Base-by-base conservation (phyloP, 441 rosid genomes). In the Populus hybrid region DNA sequence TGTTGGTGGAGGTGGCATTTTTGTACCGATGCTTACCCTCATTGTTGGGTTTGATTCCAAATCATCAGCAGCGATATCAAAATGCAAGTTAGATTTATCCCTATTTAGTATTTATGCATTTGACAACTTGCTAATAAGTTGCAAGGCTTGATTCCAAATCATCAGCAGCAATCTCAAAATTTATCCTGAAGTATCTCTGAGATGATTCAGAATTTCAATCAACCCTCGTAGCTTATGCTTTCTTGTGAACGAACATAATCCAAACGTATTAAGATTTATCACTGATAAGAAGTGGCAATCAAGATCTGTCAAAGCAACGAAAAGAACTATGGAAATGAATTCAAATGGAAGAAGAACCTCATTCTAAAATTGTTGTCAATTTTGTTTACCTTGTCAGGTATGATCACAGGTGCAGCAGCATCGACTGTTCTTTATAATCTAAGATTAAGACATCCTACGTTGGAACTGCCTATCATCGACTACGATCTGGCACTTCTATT, bases 1-100 rank as follows among this genome's bases (percentile, higher is more conserved):
- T 21, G 89, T 88, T 28, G 94, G 94, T 35, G 91, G 94, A 0
- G 94, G 91, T 40, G 94, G 92, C 63, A 87, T 89, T 79, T 90
- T 88, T 67, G 90, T 90, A 76, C 92, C 92, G 24, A 89, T 86
- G 91, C 91, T 90, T 67, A 81, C 79, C 42, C 70, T 90, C 64
- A 86, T 89, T 70, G 85, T 89, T 36, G 90, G 93, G 3, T 91
- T 89, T 34, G 95, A 91, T 74, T 81, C 90, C 35, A 91, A 91
- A 78, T 87, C 95, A 32, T 86, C 92, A 23, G 82, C 90, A 5
- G 90, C 92, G 26, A 74, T 91, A 30, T 91, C 92, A 59, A 91
- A 91, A 85, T 91, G 92, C 87, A 85, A 83, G 83, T 61, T 30
- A 77, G 30, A 10, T 10, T 26, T 36, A 16, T 14, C 9, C 36